Conservation (phyloP, 1,139 yeast species). For the Suhomyces wounanorum region DNA sequence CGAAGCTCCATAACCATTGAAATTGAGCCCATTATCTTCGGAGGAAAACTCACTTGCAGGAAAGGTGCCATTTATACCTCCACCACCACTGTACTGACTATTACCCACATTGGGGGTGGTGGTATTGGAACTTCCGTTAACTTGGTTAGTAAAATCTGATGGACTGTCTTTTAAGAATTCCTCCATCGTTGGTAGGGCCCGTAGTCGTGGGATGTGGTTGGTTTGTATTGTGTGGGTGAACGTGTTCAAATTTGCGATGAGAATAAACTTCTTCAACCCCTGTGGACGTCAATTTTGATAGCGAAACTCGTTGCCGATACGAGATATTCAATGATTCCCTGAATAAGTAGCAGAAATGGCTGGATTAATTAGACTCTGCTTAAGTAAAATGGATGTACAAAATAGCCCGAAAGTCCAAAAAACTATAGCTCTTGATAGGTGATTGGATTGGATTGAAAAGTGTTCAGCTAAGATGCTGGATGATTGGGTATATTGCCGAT, state of each 20-base stretch:
- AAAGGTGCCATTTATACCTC: slow-evolving; percentile 3
- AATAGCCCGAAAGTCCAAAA: not conserved
- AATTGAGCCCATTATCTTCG: slow-evolving; percentile 6
- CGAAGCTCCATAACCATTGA: slow-evolving; percentile 1
- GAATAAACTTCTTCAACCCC: not conserved
- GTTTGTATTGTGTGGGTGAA: not conserved
- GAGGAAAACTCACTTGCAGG: slow-evolving; percentile 10
- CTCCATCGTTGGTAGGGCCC: slow-evolving; percentile 28
- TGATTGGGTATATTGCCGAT: not conserved
- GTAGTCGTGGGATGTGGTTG: not conserved
- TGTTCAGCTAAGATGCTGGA: not conserved
- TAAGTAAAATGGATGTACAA: not conserved
- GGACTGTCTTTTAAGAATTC: slow-evolving; percentile 44
- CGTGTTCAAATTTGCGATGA: not conserved
- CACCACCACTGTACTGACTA: slow-evolving; percentile 9
- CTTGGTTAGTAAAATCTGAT: slow-evolving; percentile 23
- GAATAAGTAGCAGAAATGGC: not conserved
- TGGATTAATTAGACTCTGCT: not conserved
- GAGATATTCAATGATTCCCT: not conserved
- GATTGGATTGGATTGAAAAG: not conserved
- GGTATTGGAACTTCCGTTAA: slow-evolving; percentile 8
- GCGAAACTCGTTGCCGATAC: not conserved
- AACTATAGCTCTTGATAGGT: not conserved
- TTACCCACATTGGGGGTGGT: slow-evolving; percentile 10
- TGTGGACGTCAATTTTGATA: not conserved